Evolutionary conservation across 495 filamentous ascomycete species (phyloP).

Genomic region (Penicillium paradoxum): DNA sequence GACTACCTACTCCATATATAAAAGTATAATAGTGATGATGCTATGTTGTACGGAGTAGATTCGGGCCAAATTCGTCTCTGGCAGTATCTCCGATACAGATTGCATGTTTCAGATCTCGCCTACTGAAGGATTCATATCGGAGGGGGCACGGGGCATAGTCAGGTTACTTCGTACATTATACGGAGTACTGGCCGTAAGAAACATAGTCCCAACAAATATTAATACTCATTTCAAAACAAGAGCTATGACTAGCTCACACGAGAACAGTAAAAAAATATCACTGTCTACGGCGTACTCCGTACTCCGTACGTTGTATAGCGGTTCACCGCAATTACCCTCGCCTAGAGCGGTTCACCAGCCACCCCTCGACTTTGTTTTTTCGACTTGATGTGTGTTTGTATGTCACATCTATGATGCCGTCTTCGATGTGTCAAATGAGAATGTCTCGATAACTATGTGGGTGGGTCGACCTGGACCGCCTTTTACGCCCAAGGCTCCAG

Average conservation of each 20-base stretch:
- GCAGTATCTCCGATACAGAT: not conserved
- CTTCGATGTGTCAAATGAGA: not conserved
- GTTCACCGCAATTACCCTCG: constrained; percentile 12
- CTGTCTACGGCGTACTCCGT: no score
- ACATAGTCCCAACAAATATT: not conserved
- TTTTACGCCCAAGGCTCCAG: not conserved
- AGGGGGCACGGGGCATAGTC: not conserved
- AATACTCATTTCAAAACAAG: no score
- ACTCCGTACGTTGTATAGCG: no score
- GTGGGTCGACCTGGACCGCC: not conserved
- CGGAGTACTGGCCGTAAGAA: not conserved
- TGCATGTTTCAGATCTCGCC: not conserved
- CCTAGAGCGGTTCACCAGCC: constrained; percentile 1
- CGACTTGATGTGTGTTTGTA: not conserved
- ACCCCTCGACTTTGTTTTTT: not conserved
- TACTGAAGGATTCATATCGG: not conserved
- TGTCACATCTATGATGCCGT: not conserved
- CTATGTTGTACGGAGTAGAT: no score
- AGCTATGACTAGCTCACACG: constrained; percentile 7
- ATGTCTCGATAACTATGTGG: not conserved
- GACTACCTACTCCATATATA: no score
- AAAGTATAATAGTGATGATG: no score
- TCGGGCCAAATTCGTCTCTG: not conserved
- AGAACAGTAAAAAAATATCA: not conserved
- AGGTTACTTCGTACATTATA: not conserved